phyloP scores from a whole-genome alignment of 306 rosid genomes.

The Cucumis hystrix region DNA sequence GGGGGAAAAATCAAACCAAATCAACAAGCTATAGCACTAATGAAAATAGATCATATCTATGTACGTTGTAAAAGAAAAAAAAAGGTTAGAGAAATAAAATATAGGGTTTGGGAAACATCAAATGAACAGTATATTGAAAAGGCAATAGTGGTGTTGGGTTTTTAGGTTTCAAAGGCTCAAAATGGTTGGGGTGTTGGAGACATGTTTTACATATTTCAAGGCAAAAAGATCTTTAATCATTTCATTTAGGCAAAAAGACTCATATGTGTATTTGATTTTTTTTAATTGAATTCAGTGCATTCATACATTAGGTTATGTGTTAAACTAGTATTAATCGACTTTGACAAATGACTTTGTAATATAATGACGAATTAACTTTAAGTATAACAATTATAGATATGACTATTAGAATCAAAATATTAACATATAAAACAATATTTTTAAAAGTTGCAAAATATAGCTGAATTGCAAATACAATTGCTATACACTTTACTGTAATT shows the following conservation, averaged over 20 bases:
- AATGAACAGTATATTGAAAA: constrained; percentile 1
- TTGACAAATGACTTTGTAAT: not conserved
- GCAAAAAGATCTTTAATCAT: not conserved
- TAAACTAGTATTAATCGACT: not conserved
- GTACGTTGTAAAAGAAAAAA: not conserved
- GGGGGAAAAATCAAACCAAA: too few species aligned
- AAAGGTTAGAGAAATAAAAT: not conserved
- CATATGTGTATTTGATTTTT: too few species aligned
- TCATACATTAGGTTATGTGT: not conserved
- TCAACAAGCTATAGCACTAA: too few species aligned
- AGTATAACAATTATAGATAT: too few species aligned
- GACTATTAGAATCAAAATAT: too few species aligned
- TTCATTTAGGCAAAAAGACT: too few species aligned
- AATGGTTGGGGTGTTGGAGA: not conserved
- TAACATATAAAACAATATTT: too few species aligned
- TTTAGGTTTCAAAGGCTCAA: not conserved
- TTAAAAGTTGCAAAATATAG: too few species aligned
- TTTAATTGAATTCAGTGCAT: not conserved
- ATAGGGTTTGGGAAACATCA: not conserved
- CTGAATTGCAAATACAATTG: too few species aligned
- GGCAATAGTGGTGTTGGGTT: not conserved
- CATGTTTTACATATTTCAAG: not conserved
- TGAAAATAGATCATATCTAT: too few species aligned
- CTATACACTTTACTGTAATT: too few species aligned
- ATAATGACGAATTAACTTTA: too few species aligned